Evolutionary conservation across 2,329 filamentous ascomycete species (phyloP), one percentile per base, ranked within the genome.

Genomic region (Fusarium burgessii): DNA sequence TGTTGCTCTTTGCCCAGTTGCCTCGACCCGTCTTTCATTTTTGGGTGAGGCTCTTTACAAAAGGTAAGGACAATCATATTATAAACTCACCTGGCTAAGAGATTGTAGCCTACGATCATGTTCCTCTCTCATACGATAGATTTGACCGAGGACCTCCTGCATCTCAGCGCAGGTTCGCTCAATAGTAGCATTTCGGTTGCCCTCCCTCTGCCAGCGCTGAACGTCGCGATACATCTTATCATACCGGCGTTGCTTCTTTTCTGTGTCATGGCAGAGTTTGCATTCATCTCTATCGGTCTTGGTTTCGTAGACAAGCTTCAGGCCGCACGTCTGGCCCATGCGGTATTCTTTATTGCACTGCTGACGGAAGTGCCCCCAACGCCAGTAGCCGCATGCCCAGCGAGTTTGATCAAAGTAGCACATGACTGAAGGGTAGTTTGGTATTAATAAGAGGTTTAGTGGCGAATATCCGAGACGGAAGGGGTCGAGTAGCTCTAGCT

Each of bases 261-360:
- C 91, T 74, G 95, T 94, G 83, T 96, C 94, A 77, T 94, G 91
- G 84, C 95, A 98, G 70, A 94, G 86, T 79, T 92, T 93, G 86
- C 95, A 98, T 76, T 89, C 88, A 59, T 88, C 88, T 45, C 80
- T 75, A 58, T 91, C 86, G 65, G 85, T 84, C 71, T 89, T 86
- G 27, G 93, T 95, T 75, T 89, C 85, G 84, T 92, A 94, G 78
- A 97, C 91, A 71, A 97, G 89, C 84, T 94, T 97, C 84, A 97
- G 91, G 68, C 95, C 95, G 83, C 95, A 98, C 40, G 95, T 98
- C 86, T 98, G 95, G 77, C 95, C 95, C 74, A 93, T 97, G 73
- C 95, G 93, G 84, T 97, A 97, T 81, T 98, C 95, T 82, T 94
- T 94, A 82, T 92, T 91, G 87, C 95, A 98, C 80, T 97, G 95